Conservation (phyloP, 192 early-diverging fungal species). For the Geranomyces variabilis region DNA sequence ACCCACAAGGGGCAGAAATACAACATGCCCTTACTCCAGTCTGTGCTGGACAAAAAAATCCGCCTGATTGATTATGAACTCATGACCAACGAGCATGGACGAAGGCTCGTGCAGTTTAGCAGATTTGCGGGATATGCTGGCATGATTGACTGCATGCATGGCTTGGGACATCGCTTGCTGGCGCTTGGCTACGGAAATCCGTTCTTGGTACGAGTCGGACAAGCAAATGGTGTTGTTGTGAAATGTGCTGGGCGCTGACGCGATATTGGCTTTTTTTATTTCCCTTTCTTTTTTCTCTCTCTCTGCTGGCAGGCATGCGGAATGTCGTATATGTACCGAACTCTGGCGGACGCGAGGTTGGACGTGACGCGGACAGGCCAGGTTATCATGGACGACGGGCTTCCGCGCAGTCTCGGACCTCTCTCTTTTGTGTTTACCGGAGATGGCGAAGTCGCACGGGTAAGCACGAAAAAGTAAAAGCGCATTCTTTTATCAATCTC, state of each 20-base stretch:
- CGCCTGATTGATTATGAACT: conserved; percentile 96
- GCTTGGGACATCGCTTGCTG: conserved; percentile 86
- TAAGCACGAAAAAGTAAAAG: conserved; percentile 17
- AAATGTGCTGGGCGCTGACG: neutral
- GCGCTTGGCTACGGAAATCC: conserved; percentile 92
- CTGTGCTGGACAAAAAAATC: conserved; percentile 84
- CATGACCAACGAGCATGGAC: conserved; percentile 72
- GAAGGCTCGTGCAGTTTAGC: conserved; percentile 90
- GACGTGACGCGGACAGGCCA: conserved; percentile 71
- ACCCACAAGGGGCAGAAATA: conserved; percentile 96
- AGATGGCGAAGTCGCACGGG: conserved; percentile 84
- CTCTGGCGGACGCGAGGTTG: conserved; percentile 57
- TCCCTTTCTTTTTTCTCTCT: conserved; percentile 17
- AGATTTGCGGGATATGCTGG: conserved; percentile 93
- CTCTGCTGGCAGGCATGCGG: conserved; percentile 39
- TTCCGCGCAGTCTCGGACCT: conserved; percentile 86
- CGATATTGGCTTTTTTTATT: no score
- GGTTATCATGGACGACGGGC: conserved; percentile 83
- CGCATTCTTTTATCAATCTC: no score
- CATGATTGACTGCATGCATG: conserved; percentile 91
- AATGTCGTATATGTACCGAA: conserved; percentile 50
- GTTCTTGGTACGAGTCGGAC: conserved; percentile 74
- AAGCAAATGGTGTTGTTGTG: no score
- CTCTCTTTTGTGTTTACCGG: conserved; percentile 92
- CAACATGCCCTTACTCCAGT: conserved; percentile 89